These are phyloP conservation scores for Saturnispora ahearnii DNA, from an alignment of 805 yeast genomes.

Conservation along the genomic window DNA sequence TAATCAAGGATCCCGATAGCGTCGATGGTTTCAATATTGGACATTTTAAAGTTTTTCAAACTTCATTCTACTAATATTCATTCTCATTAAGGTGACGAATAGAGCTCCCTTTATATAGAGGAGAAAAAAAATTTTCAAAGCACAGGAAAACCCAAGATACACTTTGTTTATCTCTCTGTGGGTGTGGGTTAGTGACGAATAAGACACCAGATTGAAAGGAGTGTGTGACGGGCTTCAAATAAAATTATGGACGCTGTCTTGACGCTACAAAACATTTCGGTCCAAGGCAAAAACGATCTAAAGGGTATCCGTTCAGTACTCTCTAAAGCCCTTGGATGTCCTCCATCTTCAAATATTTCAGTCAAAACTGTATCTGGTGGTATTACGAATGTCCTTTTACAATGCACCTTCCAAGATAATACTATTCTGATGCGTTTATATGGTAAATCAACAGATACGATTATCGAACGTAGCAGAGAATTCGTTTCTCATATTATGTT, in stretches of 20 bases:
- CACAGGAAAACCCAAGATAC: too few species aligned
- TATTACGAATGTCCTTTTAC: slow-evolving; percentile 51
- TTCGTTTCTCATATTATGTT: slow-evolving; percentile 60
- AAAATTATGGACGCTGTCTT: background rate
- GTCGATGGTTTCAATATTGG: background rate
- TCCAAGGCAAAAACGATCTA: background rate
- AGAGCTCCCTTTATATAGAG: too few species aligned
- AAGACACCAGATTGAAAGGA: too few species aligned
- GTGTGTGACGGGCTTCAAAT: background rate
- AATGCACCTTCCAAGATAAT: slow-evolving; percentile 27
- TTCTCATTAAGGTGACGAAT: too few species aligned
- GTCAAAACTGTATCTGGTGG: slow-evolving; percentile 33
- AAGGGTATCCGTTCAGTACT: background rate
- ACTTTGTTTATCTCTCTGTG: too few species aligned
- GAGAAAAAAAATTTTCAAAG: too few species aligned
- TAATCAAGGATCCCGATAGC: background rate
- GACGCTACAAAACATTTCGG: background rate
- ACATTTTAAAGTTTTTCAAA: too few species aligned
- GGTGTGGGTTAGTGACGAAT: too few species aligned
- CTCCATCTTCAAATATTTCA: background rate
- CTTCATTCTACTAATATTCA: too few species aligned
- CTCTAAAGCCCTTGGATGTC: background rate
- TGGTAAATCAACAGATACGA: slow-evolving; percentile 63
- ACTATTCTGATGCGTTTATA: slow-evolving; percentile 56
- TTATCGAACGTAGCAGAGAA: slow-evolving; percentile 68